Percentiles rank a stretch among this genome's conserved stretches.
Evolutionary conservation across 2,329 filamentous ascomycete genomes (phyloP).

Genomic region (Fusarium liriodendri): DNA sequence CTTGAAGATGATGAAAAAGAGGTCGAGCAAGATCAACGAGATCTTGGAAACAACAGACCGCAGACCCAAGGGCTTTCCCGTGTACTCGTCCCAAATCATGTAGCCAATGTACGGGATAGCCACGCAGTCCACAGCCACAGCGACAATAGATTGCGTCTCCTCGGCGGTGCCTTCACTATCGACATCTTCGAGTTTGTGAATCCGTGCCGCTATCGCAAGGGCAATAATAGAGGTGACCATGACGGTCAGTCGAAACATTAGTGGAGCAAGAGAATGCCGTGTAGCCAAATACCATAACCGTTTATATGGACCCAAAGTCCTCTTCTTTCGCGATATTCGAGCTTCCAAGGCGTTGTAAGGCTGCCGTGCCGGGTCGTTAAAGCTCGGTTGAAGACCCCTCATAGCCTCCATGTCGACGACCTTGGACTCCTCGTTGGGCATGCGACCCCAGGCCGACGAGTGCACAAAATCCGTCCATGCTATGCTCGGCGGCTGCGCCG

Average conservation of each 20-base stretch:
- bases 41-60: constrained; percentile 88
- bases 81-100: constrained; percentile 97
- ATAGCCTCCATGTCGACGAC: constrained; percentile 60
- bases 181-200: constrained; percentile 71
- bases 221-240: constrained; percentile 86
- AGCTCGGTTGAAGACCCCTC: constrained; percentile 59
- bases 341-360: constrained; percentile 45
- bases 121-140: constrained; percentile 87
- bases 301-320: constrained; percentile 56
- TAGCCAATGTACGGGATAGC: constrained; percentile 92
- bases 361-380: constrained; percentile 53
- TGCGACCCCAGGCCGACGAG: constrained; percentile 64
- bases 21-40: constrained; percentile 87
- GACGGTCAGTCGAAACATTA: constrained; percentile 84
- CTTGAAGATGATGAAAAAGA: constrained; percentile 98
- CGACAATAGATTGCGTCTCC: constrained; percentile 85
- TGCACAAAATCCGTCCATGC: constrained; percentile 66
- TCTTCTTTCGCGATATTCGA: constrained; percentile 45
- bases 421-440: constrained; percentile 59
- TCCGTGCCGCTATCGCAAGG: constrained; percentile 80
- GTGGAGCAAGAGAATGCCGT: constrained; percentile 85
- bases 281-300: constrained; percentile 76
- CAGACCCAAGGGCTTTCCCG: constrained; percentile 89
- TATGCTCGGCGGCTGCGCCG: constrained; percentile 54
- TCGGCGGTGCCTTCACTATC: constrained; percentile 60